These are phyloP conservation scores for Fusarium hostae DNA, from an alignment of 2,329 filamentous ascomycete genomes.

Conservation along the genomic window DNA sequence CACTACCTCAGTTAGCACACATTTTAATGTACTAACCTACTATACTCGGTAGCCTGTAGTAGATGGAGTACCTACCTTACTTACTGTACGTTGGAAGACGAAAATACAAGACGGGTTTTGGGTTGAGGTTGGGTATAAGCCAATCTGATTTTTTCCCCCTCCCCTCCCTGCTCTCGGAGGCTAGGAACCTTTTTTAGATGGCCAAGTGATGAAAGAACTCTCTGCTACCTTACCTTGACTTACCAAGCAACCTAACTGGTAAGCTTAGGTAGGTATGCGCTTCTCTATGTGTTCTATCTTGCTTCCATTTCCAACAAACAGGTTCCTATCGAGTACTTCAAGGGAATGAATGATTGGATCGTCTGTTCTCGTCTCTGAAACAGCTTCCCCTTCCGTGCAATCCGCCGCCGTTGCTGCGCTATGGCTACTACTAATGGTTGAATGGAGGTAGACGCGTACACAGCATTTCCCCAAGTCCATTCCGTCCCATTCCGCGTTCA, in stretches of 20 bases:
- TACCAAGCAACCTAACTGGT: not conserved
- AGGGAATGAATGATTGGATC: constrained; percentile 9
- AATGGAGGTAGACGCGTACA: constrained; percentile 3
- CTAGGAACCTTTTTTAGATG: not conserved
- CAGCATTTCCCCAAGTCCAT: constrained; percentile 22
- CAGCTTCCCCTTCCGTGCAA: constrained; percentile 6
- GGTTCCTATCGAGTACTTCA: not conserved
- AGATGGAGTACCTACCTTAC: not conserved
- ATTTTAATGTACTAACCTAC: not conserved
- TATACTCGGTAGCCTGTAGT: not conserved
- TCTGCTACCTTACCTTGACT: not conserved
- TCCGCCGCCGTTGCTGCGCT: not conserved
- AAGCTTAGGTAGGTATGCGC: not conserved
- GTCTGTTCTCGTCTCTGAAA: constrained; percentile 5
- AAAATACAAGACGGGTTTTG: not conserved
- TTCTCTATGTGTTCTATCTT: not conserved
- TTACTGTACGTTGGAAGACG: too few relatives aligned
- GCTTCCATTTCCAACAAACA: not conserved
- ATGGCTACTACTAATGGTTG: not conserved
- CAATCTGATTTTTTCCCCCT: not conserved
- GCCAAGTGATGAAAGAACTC: not conserved
- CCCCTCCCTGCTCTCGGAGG: not conserved
- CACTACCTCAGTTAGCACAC: constrained; percentile 10
- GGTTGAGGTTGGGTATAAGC: not conserved
- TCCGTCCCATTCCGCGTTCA: constrained; percentile 18